Base-by-base conservation (phyloP, 768 basidiomycete species). In the Glaciozyma antarctica region DNA sequence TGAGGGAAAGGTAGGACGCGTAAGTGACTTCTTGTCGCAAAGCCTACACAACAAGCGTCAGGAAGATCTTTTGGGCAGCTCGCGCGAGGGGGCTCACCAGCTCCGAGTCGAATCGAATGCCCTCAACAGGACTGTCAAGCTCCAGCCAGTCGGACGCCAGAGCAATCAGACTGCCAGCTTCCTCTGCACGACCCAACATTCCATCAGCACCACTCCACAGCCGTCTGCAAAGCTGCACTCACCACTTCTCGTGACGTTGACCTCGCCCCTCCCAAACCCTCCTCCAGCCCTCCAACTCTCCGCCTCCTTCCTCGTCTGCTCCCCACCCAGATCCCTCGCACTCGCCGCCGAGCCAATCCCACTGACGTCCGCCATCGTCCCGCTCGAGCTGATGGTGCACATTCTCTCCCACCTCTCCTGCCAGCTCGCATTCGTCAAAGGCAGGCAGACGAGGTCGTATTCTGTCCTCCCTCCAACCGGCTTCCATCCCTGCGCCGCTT, bases 81-180 rank as follows among this genome's bases (percentile, higher is more conserved):
- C 47, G 13, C 17, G 16, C 16, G 24, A n/a, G 26, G 15, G 1
- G 44, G 32, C 87, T 77, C 76, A 92, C 92, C 61, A 94, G 88
- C 78, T 94, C 95, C 53, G 91, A 87, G 75, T 99, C 95, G 72
- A 94, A 90, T 53, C 95, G 84, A 61, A 98, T 86, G 81, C 93
- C 90, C 72, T 91, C 90, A 77, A 97, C 92, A 0, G 83, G 79
- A 12, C 90, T 86, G 77, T 99, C 95, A 47, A 99, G 80, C 76
- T 95, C 90, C 5, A 99, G 81, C 95, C 95, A 99, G 62, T 93
- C 89, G 3, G 92, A 91, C 12, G 88, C 81, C 75, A 95, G 82
- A 7, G 81, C 86, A 19, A 88, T 84, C 45, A 88, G 63, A 21
- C 72, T 69, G 26, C 75, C 77, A 16, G 78, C 76, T 65, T 80